Evolutionary conservation across 371 early-diverging fungal genomes (phyloP).

Genomic region (Syncephalastrum contaminatum): DNA sequence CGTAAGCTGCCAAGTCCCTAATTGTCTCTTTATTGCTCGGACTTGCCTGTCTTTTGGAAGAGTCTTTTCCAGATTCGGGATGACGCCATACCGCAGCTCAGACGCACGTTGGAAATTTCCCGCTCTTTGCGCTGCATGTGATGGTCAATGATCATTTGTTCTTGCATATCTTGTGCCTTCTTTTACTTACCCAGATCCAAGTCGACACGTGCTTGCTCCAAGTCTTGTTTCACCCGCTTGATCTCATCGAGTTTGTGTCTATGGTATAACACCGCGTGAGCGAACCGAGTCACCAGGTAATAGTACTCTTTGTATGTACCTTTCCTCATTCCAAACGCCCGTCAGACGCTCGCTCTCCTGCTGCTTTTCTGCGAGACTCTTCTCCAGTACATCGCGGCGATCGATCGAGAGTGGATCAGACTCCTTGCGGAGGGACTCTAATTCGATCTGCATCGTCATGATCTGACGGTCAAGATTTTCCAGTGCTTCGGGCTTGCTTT

Average conservation of each 20-base stretch:
- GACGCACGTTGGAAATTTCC: constrained; percentile 78
- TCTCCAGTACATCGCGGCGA: constrained; percentile 64
- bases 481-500: constrained; percentile 81
- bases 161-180: background rate
- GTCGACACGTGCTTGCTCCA: constrained; percentile 79
- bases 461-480: constrained; percentile 74
- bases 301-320: constrained; percentile 22
- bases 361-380: constrained; percentile 64
- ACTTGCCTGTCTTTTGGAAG: constrained; percentile 58
- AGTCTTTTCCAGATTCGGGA: constrained; percentile 81
- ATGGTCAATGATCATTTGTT: background rate
- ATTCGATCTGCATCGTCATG: constrained; percentile 73
- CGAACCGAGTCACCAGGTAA: background rate
- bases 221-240: constrained; percentile 65
- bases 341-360: constrained; percentile 62
- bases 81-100: constrained; percentile 84
- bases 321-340: constrained; percentile 71
- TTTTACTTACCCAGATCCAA: constrained; percentile 54
- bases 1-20: background rate
- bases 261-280: constrained; percentile 3
- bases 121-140: constrained; percentile 52
- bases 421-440: constrained; percentile 76
- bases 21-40: background rate
- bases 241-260: constrained; percentile 68
- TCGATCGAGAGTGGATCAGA: constrained; percentile 70